Evolutionary conservation across 1,139 yeast genomes (phyloP).

Genomic region (Candida sojae): DNA sequence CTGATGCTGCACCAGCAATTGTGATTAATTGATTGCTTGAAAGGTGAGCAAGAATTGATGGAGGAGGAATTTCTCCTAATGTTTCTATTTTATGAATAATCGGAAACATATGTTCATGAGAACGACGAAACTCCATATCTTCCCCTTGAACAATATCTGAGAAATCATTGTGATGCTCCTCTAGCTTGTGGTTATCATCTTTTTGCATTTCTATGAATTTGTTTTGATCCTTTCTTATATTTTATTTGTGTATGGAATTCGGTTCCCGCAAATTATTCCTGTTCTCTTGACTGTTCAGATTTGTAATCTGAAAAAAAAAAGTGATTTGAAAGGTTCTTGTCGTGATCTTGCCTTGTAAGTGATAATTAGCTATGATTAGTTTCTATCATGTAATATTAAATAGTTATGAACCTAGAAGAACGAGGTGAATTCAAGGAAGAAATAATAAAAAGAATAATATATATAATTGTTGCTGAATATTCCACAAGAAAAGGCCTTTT

Average conservation of each 20-base stretch:
- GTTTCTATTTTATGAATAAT: constrained; percentile 24
- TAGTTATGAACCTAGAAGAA: background rate
- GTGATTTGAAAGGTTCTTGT: background rate
- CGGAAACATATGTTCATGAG: constrained; percentile 21
- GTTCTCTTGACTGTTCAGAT: background rate
- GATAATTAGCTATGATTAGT: background rate
- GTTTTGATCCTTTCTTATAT: background rate
- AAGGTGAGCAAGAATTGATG: constrained; percentile 22
- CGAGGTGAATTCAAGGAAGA: background rate
- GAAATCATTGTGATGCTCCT: constrained; percentile 19
- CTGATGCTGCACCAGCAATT: constrained; percentile 47
- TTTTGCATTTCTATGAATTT: background rate
- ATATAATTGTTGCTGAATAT: background rate
- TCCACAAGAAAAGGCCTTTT: background rate
- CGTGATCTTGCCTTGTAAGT: background rate
- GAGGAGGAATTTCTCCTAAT: constrained; percentile 25
- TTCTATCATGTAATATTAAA: constrained; percentile 1
- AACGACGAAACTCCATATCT: constrained; percentile 36
- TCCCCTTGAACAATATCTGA: constrained; percentile 44
- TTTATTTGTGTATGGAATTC: background rate
- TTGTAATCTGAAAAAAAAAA: constrained; percentile 1
- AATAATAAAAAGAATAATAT: background rate
- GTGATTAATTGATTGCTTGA: constrained; percentile 42
- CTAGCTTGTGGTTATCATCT: constrained; percentile 1
- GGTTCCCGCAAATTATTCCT: background rate